These are phyloP conservation scores for Rhynchosporium graminicola DNA, from an alignment of 2,329 filamentous ascomycete species.

Conservation along the genomic window DNA sequence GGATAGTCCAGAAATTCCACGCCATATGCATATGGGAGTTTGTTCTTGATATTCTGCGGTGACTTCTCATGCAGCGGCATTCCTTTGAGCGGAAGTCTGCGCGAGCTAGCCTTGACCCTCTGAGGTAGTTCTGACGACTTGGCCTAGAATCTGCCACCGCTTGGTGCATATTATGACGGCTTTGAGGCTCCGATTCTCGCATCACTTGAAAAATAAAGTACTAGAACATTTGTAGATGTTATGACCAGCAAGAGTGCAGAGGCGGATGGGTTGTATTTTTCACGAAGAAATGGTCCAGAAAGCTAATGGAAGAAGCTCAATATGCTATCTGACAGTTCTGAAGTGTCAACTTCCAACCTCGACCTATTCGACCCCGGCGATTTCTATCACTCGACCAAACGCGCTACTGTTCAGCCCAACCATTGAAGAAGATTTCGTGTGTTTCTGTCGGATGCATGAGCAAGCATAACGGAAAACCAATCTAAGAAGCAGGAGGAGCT, in stretches of 20 bases:
- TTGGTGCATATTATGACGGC: neutral
- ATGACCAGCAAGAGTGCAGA: neutral
- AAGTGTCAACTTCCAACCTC: constrained; percentile 47
- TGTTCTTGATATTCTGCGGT: neutral
- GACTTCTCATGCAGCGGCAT: neutral
- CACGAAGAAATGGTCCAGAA: constrained; percentile 29
- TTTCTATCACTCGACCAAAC: constrained; percentile 51
- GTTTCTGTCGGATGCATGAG: constrained; percentile 42
- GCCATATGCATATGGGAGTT: constrained; percentile 13
- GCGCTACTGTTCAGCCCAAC: constrained; percentile 50
- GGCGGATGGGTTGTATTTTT: constrained; percentile 22
- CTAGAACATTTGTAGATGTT: neutral
- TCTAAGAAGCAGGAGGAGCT: constrained; percentile 55
- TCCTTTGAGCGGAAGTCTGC: constrained; percentile 1
- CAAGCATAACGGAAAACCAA: constrained; percentile 38
- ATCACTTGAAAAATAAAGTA: neutral
- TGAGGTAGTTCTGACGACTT: neutral
- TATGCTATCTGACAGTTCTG: constrained; percentile 44
- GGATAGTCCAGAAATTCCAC: neutral
- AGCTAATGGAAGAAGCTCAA: constrained; percentile 41
- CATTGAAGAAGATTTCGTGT: constrained; percentile 37
- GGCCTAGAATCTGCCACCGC: neutral
- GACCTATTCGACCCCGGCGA: constrained; percentile 49
- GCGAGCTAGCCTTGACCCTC: neutral
- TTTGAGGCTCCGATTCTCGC: neutral